phyloP scores from a whole-genome alignment of 129 eudicot species.

The Erigeron canadensis region DNA sequence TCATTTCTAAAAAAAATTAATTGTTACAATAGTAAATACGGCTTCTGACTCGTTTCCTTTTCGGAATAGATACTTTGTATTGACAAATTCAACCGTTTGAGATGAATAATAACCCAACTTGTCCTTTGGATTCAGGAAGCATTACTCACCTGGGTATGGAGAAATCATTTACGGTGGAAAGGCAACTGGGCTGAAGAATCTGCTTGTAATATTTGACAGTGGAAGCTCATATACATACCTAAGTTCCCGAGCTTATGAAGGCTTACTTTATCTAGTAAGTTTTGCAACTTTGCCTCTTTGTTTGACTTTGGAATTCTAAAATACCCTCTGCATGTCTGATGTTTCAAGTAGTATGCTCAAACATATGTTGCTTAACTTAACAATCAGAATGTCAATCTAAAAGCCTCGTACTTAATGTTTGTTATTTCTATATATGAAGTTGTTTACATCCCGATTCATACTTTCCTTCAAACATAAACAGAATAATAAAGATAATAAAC shows the following conservation, averaged over 20 bases:
- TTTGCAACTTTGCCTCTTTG: not conserved
- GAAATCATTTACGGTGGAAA: conserved; percentile 75
- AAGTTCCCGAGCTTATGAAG: conserved; percentile 57
- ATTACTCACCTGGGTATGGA: conserved; percentile 79
- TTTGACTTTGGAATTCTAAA: not conserved
- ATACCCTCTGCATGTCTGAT: not conserved
- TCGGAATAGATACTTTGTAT: no score
- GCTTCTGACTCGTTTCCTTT: no score
- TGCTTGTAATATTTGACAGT: conserved; percentile 78
- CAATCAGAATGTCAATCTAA: not conserved
- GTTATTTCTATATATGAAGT: no score
- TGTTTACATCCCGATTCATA: no score
- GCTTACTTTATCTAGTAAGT: conserved; percentile 58
- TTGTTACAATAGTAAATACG: no score
- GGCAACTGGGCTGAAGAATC: conserved; percentile 63
- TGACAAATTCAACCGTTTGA: no score
- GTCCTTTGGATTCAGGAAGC: conserved; percentile 50
- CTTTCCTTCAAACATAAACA: no score
- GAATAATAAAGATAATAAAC: not conserved
- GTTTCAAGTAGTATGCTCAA: not conserved
- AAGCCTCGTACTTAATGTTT: not conserved
- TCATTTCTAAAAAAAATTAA: not conserved
- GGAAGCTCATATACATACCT: conserved; percentile 95
- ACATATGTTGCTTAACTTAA: not conserved
- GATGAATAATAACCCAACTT: no score